phyloP scores from a whole-genome alignment of 2,329 filamentous ascomycete genomes.

The Diaporthe sp. region DNA sequence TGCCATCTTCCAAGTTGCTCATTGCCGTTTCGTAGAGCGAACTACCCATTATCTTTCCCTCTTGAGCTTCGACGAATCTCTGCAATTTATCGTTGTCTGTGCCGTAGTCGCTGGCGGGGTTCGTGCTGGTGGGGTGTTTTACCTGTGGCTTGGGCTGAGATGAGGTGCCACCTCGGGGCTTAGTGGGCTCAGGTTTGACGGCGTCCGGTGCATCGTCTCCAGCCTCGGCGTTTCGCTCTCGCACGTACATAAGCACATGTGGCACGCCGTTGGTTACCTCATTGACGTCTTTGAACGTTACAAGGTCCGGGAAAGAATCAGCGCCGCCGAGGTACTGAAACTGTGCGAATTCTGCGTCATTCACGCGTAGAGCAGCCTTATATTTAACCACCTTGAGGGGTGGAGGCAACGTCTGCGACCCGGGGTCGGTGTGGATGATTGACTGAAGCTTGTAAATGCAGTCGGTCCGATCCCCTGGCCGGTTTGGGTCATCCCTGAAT shows the following conservation, averaged over 20 bases:
- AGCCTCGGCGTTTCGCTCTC: neutral
- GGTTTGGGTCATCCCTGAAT: neutral
- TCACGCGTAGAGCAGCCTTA: neutral
- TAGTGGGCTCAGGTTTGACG: neutral
- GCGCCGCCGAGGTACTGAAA: neutral
- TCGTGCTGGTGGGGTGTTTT: neutral
- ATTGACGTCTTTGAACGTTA: neutral
- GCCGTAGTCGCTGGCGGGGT: neutral
- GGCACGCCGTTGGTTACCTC: neutral
- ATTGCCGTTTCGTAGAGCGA: too few species aligned
- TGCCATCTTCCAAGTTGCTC: neutral
- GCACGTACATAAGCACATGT: neutral
- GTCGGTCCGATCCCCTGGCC: neutral
- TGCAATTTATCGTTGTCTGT: neutral
- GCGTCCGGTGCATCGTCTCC: neutral
- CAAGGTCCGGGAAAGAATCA: too few species aligned
- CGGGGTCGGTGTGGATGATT: neutral
- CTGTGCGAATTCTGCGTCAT: neutral
- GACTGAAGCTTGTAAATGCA: neutral
- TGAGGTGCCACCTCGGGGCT: neutral
- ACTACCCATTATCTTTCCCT: neutral
- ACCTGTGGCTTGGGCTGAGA: neutral
- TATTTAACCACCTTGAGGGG: neutral
- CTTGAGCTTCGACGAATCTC: neutral
- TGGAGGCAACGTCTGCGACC: too few species aligned